Percentiles rank a stretch among this genome's conserved stretches.
Evolutionary conservation across 2,329 filamentous ascomycete genomes (phyloP).

Genomic region (Aspergillus udagawae): DNA sequence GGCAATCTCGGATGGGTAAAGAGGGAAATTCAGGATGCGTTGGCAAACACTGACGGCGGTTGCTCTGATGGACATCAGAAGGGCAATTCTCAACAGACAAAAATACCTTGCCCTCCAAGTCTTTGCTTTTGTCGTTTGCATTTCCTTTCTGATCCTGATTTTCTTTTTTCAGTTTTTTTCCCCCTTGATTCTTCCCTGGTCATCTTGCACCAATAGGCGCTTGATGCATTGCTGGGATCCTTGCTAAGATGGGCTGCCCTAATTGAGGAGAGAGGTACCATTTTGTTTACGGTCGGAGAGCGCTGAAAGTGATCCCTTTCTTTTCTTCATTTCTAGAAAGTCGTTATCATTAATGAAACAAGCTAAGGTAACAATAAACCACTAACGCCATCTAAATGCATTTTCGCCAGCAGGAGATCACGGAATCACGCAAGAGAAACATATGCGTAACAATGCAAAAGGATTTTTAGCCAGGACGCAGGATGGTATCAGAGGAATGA

Average conservation of each 20-base stretch:
- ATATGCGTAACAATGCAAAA: constrained; percentile 2
- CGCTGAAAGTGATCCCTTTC: too few relatives aligned
- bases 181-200: background rate
- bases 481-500: background rate
- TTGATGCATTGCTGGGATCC: too few relatives aligned
- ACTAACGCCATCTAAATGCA: constrained; percentile 28
- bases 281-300: background rate
- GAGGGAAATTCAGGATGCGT: background rate
- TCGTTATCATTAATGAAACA: constrained; percentile 19
- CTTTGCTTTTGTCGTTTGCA: background rate
- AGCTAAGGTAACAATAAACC: constrained; percentile 1
- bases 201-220: background rate
- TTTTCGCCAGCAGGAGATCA: constrained; percentile 8
- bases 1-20: background rate
- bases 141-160: background rate
- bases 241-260: background rate
- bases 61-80: background rate
- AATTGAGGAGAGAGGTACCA: background rate
- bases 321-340: background rate
- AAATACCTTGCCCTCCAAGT: background rate
- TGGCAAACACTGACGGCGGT: background rate
- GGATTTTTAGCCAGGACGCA: background rate
- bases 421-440: constrained; percentile 4
- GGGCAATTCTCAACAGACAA: background rate
- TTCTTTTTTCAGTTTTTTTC: background rate